phyloP scores from a whole-genome alignment of 331 rosid genomes.

The Dryas integrifolia region DNA sequence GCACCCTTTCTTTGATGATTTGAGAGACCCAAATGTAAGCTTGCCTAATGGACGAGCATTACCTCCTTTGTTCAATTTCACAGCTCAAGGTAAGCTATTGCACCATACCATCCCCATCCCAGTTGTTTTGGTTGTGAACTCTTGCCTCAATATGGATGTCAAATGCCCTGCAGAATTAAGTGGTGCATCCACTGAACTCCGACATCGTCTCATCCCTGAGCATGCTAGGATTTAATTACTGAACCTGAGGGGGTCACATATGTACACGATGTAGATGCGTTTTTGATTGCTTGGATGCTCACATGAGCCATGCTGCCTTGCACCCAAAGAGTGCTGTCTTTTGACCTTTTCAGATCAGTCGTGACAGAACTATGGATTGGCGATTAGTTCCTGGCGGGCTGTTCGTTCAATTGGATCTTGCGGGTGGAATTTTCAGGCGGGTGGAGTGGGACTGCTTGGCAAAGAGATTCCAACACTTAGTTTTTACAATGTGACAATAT shows the following conservation, averaged over 20 bases:
- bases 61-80: slow-evolving; percentile 77
- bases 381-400: slow-evolving; percentile 23
- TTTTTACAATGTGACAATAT: slow-evolving; percentile 25
- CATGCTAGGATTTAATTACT: slow-evolving; percentile 50
- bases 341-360: slow-evolving; percentile 2
- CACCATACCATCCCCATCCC: neutral
- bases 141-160: slow-evolving; percentile 8
- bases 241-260: slow-evolving; percentile 9
- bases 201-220: slow-evolving; percentile 81
- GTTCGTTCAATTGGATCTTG: slow-evolving; percentile 7
- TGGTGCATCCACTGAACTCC: slow-evolving; percentile 70
- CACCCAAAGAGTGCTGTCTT: slow-evolving; percentile 23
- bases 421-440: slow-evolving; percentile 26
- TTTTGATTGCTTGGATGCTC: slow-evolving; percentile 50
- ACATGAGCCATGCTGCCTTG: slow-evolving; percentile 37
- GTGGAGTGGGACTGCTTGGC: slow-evolving; percentile 36
- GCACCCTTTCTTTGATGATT: slow-evolving; percentile 76
- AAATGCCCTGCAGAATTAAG: slow-evolving; percentile 61
- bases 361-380: neutral
- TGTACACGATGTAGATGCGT: slow-evolving; percentile 28
- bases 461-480: slow-evolving; percentile 21
- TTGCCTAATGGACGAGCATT: slow-evolving; percentile 69
- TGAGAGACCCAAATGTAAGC: slow-evolving; percentile 59
- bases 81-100: slow-evolving; percentile 66
- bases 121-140: neutral